Evolutionary conservation across 345 rosid species (phyloP).

Genomic region (Passiflora organensis): DNA sequence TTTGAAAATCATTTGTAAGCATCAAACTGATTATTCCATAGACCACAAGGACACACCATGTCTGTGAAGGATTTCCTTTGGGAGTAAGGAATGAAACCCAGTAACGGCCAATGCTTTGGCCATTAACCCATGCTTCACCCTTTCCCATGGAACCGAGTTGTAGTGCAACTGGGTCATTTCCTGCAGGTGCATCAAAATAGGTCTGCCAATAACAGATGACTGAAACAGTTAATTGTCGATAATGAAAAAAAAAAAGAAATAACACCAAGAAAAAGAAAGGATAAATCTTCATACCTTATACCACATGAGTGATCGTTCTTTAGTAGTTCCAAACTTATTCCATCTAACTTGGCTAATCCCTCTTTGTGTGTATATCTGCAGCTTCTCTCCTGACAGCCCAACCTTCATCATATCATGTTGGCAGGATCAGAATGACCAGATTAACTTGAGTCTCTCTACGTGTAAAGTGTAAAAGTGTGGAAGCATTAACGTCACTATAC

Average conservation of each 20-base stretch:
- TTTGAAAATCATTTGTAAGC: not conserved
- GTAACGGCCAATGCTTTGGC: constrained; percentile 72
- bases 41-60: constrained; percentile 47
- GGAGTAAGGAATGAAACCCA: constrained; percentile 59
- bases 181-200: constrained; percentile 51
- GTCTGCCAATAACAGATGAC: constrained; percentile 36
- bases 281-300: constrained; percentile 54
- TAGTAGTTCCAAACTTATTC: constrained; percentile 37
- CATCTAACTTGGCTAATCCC: constrained; percentile 42
- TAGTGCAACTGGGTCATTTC: constrained; percentile 51
- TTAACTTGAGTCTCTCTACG: not conserved
- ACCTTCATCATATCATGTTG: constrained; percentile 34
- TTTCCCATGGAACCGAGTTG: constrained; percentile 73
- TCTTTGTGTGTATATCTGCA: constrained; percentile 34
- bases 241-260: not conserved
- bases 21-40: no score
- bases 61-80: constrained; percentile 59
- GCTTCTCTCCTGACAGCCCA: constrained; percentile 61
- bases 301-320: constrained; percentile 53
- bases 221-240: not conserved
- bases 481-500: constrained; percentile 19
- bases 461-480: not conserved
- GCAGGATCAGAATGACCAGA: constrained; percentile 1
- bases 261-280: constrained; percentile 2
- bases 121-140: constrained; percentile 82